Base-by-base conservation (phyloP, 495 filamentous ascomycete genomes). In the Penicillium argentinense region DNA sequence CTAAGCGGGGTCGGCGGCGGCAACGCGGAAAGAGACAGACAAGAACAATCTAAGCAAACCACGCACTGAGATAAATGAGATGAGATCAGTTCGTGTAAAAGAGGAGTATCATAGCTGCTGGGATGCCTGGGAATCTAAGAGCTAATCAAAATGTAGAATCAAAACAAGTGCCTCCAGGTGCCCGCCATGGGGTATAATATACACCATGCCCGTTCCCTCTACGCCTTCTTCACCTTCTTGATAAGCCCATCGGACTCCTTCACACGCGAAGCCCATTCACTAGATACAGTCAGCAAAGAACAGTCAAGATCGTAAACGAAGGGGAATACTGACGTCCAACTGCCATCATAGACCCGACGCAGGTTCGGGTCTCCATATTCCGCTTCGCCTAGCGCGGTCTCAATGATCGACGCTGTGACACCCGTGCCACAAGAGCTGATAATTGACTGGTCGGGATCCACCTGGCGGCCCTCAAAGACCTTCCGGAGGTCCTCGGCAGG, bases 351-450 rank as follows among this genome's bases (percentile, higher is more conserved):
- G 19, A 97, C 73, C 58, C 79, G 84, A 48, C 87, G 81, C 30
- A 81, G 82, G 26, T 81, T 76, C 5, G 82, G 72, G 25, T 80
- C 70, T 9, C 85, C 86, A 60, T 80, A 89, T 17, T 84, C 86
- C 13, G 91, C 90, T 60, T 87, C 84, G 19, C 73, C 78, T 27
- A 98, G 67, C 4, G 93, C 93, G 21, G 89, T 86, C 59, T 98
- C 93, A 46, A 98, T 81, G 13, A 97, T 79, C 9, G 84, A 86
- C n/a, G 95, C 95, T 2, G 91, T 97, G 27, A 98, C 93, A 19
- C 93, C 93, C 9, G 91, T 97, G 22, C 93, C 93, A 54, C 93
- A 98, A 52, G 77, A 89, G 42, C 77, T 87, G 66, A 98, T 89
- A 48, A 97, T 89, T 7, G 89, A 85, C 60, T 84, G 91, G n/a